phyloP scores from a whole-genome alignment of 1,139 yeast genomes.

The Saccharomyces pastorianus region DNA sequence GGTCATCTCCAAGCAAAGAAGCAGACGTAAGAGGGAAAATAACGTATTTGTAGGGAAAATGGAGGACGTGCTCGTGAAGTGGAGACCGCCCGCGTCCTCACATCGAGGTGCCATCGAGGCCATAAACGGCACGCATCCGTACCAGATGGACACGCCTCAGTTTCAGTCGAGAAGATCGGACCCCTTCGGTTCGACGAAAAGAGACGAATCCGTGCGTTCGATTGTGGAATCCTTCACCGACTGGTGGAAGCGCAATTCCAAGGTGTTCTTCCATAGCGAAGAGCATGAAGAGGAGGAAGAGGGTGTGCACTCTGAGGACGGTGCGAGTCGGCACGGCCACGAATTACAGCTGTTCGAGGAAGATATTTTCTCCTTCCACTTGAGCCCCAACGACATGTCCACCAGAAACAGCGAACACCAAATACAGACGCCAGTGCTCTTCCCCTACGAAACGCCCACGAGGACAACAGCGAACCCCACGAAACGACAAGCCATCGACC shows the following conservation, averaged over 20 bases:
- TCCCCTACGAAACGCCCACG: not conserved
- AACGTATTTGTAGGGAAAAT: slow-evolving; percentile 37
- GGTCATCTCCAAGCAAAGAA: slow-evolving; percentile 29
- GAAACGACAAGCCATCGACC: not conserved
- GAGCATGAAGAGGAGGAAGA: not conserved
- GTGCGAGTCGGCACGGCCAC: not conserved
- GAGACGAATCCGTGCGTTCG: not conserved
- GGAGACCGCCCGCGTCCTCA: slow-evolving; percentile 45
- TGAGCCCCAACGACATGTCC: not conserved
- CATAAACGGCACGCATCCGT: slow-evolving; percentile 24
- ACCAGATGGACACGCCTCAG: slow-evolving; percentile 8
- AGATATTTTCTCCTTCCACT: not conserved
- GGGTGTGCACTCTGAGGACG: not conserved
- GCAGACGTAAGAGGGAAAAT: slow-evolving; percentile 21
- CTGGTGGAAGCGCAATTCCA: slow-evolving; percentile 6
- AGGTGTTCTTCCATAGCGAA: not conserved
- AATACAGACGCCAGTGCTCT: not conserved
- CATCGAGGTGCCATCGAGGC: slow-evolving; percentile 21
- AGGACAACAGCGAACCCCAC: not conserved
- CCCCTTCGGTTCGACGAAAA: not conserved
- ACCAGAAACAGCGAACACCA: not conserved
- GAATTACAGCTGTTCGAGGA: not conserved
- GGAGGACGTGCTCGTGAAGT: slow-evolving; percentile 46
- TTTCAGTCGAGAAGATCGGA: not conserved
- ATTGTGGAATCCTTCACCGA: slow-evolving; percentile 3